A percentile compares a stretch with the other conserved stretches of the same genome.
These are phyloP conservation scores for Pneumocystis sp. DNA, from an alignment of 1,139 yeast genomes.

Conservation along the genomic window DNA sequence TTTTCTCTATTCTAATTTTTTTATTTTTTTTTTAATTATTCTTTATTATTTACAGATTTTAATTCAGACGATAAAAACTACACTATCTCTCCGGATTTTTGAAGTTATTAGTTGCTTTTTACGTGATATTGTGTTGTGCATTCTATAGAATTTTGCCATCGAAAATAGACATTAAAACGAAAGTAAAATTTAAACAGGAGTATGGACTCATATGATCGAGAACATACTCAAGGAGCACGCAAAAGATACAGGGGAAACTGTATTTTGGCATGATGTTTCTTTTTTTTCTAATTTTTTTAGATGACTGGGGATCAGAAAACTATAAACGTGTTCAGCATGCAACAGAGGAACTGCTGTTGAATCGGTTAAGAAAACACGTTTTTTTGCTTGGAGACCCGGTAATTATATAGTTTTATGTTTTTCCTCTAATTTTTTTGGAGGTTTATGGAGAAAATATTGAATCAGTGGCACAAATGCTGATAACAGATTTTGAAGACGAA, in stretches of 20 bases:
- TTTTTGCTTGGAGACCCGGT: background rate
- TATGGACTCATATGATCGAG: background rate
- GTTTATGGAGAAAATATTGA: constrained; percentile 11
- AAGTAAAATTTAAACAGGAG: background rate
- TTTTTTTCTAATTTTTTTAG: background rate
- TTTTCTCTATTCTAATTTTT: background rate
- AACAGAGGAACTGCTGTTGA: background rate
- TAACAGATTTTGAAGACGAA: constrained; percentile 10
- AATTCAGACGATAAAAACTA: too few species aligned
- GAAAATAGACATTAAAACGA: too few species aligned
- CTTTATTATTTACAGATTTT: too few species aligned
- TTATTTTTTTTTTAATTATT: too few species aligned
- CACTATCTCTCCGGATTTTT: too few species aligned
- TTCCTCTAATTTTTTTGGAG: background rate
- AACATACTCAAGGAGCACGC: background rate
- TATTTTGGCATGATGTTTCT: background rate
- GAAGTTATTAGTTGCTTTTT: too few species aligned
- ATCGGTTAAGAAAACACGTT: background rate
- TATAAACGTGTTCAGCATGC: background rate
- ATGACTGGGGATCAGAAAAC: background rate
- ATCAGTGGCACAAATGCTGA: constrained; percentile 11
- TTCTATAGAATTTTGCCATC: too few species aligned
- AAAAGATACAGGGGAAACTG: background rate
- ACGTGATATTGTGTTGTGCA: background rate
- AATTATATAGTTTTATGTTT: too few species aligned